phyloP scores from a whole-genome alignment of 139 green algal species.

The Choricystis sp. region DNA sequence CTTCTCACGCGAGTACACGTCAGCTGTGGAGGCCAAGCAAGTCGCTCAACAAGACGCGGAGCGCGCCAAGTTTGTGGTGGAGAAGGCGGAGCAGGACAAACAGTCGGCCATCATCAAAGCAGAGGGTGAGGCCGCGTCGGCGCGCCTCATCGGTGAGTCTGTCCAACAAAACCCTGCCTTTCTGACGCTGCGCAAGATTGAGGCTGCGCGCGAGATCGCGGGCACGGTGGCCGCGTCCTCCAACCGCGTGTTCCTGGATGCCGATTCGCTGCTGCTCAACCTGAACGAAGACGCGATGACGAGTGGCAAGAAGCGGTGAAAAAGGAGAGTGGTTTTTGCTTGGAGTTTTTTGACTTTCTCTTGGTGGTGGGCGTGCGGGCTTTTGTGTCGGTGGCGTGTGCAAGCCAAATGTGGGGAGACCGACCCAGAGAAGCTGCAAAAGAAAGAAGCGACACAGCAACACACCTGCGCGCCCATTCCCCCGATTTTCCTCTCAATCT shows the following conservation, averaged over 20 bases:
- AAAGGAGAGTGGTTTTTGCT: too few species aligned
- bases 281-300: constrained; percentile 21
- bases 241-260: constrained; percentile 86
- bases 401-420: too few species aligned
- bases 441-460: too few species aligned
- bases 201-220: constrained; percentile 88
- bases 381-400: too few species aligned
- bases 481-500: too few species aligned
- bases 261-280: constrained; percentile 86
- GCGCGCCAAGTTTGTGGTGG: constrained; percentile 90
- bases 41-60: constrained; percentile 97
- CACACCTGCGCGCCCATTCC: too few species aligned
- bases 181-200: constrained; percentile 81
- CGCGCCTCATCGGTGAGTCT: constrained; percentile 84
- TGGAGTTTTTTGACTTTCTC: too few species aligned
- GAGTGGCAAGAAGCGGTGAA: constrained; percentile 1
- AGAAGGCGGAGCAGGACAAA: constrained; percentile 96
- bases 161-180: constrained; percentile 77
- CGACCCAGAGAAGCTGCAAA: too few species aligned
- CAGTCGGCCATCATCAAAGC: constrained; percentile 76
- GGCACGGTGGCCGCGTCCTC: constrained; percentile 51
- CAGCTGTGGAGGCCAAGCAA: constrained; percentile 95
- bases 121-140: constrained; percentile 76
- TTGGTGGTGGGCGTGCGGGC: too few species aligned
- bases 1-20: constrained; percentile 91